These are phyloP conservation scores for Chalciporus pseudorubinellus DNA, from an alignment of 768 basidiomycete species.

Conservation along the genomic window DNA sequence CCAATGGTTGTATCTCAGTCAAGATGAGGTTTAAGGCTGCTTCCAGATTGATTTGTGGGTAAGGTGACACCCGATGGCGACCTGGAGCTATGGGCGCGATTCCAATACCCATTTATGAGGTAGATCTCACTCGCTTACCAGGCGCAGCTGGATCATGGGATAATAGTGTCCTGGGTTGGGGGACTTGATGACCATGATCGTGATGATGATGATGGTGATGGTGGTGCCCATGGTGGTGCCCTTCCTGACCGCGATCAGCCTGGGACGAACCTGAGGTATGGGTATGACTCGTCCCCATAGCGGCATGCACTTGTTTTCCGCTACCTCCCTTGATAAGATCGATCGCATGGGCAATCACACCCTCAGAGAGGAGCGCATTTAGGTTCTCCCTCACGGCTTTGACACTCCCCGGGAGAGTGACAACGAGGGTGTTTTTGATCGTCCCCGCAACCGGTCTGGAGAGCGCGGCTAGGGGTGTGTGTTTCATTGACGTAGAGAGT, in stretches of 20 bases:
- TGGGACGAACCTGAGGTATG: conserved; percentile 17
- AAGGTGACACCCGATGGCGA: conserved; percentile 76
- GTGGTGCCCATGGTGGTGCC: conserved; percentile 23
- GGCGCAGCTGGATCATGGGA: conserved; percentile 70
- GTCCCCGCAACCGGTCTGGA: conserved; percentile 83
- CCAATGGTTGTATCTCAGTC: conserved; percentile 44
- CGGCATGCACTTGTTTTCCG: conserved; percentile 56
- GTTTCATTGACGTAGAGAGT: conserved; percentile 61
- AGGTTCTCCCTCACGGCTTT: conserved; percentile 84
- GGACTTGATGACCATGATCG: conserved; percentile 43
- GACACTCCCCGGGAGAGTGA: conserved; percentile 82
- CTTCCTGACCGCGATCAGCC: conserved; percentile 9
- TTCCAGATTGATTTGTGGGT: conserved; percentile 64
- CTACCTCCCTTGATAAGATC: conserved; percentile 69
- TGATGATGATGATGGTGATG: conserved; percentile 38
- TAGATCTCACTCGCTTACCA: conserved; percentile 41
- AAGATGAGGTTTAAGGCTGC: conserved; percentile 61
- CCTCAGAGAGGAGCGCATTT: conserved; percentile 53
- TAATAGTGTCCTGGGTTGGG: conserved; percentile 54
- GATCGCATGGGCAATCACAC: conserved; percentile 66
- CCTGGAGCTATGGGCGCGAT: conserved; percentile 48
- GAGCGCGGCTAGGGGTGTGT: conserved; percentile 79
- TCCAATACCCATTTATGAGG: neutral
- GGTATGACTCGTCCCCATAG: conserved; percentile 38
- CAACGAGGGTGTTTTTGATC: conserved; percentile 59